Evolutionary conservation across 2,329 filamentous ascomycete species (phyloP), one percentile per base, ranked within the genome.

Genomic region (Pseudocercospora crystallina): DNA sequence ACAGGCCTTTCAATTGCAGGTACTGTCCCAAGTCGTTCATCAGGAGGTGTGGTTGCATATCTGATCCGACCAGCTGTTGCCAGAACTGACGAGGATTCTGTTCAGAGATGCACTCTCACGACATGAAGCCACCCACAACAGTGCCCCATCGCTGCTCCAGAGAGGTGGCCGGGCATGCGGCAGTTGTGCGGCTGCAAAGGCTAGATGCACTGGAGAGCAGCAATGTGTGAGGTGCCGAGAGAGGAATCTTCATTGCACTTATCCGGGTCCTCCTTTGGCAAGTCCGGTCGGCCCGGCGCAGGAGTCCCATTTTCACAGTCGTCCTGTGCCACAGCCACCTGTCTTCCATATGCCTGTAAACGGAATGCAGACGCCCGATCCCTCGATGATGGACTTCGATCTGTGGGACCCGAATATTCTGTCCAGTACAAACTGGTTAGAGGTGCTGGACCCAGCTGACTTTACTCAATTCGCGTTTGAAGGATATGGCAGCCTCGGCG

Each of bases 201-300:
- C 65, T 8, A 58, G 59, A 45, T 69, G 65, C 43, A 63, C 65
- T 30, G 64, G 66, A 30, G 60, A 57, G 8, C 43, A 52, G 10
- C 54, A 51, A n/a, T 69, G 66, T 31, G 44, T 44, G 2, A 54
- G 65, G 15, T 68, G 66, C 45, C 46, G 44, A 15, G 50, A 57
- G 10, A 60, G 64, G 9, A 50, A 43, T 8, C 30, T 57, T 9
- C 43, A 52, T 26, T 68, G 65, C 45, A 29, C 48, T n/a, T 66
- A 65, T 44, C 62, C 64, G 10, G 34, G 14, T n/a, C 3, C 20
- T 26, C 20, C 20, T 26, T 26, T 26, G 20, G 7, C 33, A 32
- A 38, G 44, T 49, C 33, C 56, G 60, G 41, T 53, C 49, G 51
- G 20, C n/a, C 36, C 38, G 8, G 20, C 10, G 13, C 37, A 12